Conservation (phyloP, 2,329 filamentous ascomycete genomes). For the Beauveria caledonica region DNA sequence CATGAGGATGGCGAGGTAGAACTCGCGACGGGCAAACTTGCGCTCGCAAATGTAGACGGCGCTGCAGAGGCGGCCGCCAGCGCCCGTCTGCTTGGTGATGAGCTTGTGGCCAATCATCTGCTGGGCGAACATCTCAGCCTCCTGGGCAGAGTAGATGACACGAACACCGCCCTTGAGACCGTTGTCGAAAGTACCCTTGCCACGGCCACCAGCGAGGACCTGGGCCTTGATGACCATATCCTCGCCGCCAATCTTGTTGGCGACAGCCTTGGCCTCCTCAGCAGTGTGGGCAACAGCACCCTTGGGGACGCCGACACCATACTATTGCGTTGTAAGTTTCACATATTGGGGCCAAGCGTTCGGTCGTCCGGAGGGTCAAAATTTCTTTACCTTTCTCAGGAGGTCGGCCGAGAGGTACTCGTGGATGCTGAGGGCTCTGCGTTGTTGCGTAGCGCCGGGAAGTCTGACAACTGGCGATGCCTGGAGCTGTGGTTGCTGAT, state of each 20-base stretch:
- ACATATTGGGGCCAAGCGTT: constrained; percentile 10
- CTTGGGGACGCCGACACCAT: constrained; percentile 88
- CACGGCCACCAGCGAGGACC: constrained; percentile 93
- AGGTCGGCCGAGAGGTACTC: constrained; percentile 96
- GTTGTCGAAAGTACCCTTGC: constrained; percentile 97
- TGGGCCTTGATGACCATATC: constrained; percentile 99
- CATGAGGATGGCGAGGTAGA: constrained; percentile 98
- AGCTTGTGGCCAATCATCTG: constrained; percentile 99
- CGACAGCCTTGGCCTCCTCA: constrained; percentile 84
- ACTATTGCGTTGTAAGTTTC: constrained; percentile 43
- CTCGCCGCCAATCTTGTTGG: constrained; percentile 82
- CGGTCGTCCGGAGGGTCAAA: constrained; percentile 1
- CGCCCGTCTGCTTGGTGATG: constrained; percentile 98
- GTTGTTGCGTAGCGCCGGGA: constrained; percentile 66
- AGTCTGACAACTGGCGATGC: constrained; percentile 43
- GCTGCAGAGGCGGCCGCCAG: constrained; percentile 87
- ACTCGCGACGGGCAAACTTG: constrained; percentile 98
- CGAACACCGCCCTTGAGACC: constrained; percentile 97
- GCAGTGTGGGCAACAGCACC: constrained; percentile 74
- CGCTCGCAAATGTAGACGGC: constrained; percentile 98
- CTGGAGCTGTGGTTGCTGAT: constrained; percentile 14
- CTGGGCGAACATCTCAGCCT: constrained; percentile 93
- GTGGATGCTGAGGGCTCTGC: constrained; percentile 88
- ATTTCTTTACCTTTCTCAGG: constrained; percentile 56
- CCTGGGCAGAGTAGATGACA: constrained; percentile 95